Base-by-base conservation (phyloP, 306 rosid species). In the Acmispon strigosus region DNA sequence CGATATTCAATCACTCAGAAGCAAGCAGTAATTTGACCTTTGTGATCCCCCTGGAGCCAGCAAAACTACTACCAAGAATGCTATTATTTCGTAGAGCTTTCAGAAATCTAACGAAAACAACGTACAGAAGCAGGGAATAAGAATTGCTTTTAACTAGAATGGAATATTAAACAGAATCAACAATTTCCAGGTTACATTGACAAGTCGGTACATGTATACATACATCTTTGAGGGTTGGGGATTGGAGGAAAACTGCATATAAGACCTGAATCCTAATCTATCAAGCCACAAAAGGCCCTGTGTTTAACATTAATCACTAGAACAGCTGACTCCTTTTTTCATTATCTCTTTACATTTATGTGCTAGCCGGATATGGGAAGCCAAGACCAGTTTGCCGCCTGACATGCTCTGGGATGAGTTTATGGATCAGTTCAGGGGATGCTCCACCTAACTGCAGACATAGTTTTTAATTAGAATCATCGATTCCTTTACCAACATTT, bases 401-500 rank as follows among this genome's bases (percentile, higher is more conserved):
- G 13, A 84, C 63, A 24, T 93, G 92, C 81, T 90, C 98, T 9
- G 98, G 98, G 79, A 88, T 85, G 59, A 93, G 94, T 84, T 83
- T 85, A 54, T 74, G 77, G 76, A 93, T 84, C 83, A 90, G 77
- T 54, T 93, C 98, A 0, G 89, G 86, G 41, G 90, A 79, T 14
- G 83, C 94, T 78, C 89, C 97, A n/a, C 75, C 74, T 58, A 90
- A 64, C 98, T 93, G 89, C 76, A 82, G 43, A 14, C 44, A 24
- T 66, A 27, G 4, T 27, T 27, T 22, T 27, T 27, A 27, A 27
- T 27, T 27, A 27, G 32, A 27, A 27, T 4, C 32, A 27, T 27
- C 3, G 32, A 27, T 27, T 27, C 32, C 32, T 27, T 27, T 27
- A 27, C 32, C 32, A 27, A 27, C 32, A 27, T 27, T 27, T 27